Evolutionary conservation across 345 rosid genomes (phyloP).

Genomic region (Sisymbrium irio): DNA sequence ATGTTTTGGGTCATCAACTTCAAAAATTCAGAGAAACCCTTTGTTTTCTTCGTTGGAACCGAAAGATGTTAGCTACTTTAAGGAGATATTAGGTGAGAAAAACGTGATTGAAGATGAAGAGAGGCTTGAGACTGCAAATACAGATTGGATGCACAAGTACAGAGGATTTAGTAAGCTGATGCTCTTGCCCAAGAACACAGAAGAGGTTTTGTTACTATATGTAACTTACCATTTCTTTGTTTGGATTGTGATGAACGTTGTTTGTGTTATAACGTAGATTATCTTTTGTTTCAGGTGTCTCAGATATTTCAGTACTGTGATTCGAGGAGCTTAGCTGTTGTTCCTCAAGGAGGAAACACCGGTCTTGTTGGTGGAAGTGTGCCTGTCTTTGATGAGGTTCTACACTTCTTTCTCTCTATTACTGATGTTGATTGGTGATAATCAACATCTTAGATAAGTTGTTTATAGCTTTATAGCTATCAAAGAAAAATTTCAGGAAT

Average conservation of each 20-base stretch:
- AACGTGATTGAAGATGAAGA: constrained; percentile 79
- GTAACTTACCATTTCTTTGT: neutral
- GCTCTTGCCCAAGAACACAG: constrained; percentile 68
- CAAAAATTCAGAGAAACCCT: constrained; percentile 54
- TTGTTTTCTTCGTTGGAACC: constrained; percentile 61
- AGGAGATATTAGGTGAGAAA: constrained; percentile 62
- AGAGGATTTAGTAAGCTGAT: constrained; percentile 80
- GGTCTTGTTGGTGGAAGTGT: constrained; percentile 99
- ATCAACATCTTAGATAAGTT: neutral
- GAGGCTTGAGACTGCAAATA: constrained; percentile 60
- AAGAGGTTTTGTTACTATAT: constrained; percentile 50
- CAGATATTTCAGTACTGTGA: constrained; percentile 74
- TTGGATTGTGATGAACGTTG: neutral
- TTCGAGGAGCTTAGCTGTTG: constrained; percentile 81
- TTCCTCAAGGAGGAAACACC: constrained; percentile 98
- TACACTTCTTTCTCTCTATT: neutral
- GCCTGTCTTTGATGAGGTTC: constrained; percentile 94
- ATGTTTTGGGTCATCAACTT: constrained; percentile 45
- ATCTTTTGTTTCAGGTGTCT: constrained; percentile 62
- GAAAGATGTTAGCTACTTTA: constrained; percentile 65
- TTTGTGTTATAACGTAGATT: neutral
- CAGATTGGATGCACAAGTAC: constrained; percentile 93
- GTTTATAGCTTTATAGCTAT: neutral
- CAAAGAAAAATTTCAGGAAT: neutral
- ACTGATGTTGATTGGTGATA: neutral